These are phyloP conservation scores for Sonneratia alba DNA, from an alignment of 345 rosid species.

Conservation along the genomic window DNA sequence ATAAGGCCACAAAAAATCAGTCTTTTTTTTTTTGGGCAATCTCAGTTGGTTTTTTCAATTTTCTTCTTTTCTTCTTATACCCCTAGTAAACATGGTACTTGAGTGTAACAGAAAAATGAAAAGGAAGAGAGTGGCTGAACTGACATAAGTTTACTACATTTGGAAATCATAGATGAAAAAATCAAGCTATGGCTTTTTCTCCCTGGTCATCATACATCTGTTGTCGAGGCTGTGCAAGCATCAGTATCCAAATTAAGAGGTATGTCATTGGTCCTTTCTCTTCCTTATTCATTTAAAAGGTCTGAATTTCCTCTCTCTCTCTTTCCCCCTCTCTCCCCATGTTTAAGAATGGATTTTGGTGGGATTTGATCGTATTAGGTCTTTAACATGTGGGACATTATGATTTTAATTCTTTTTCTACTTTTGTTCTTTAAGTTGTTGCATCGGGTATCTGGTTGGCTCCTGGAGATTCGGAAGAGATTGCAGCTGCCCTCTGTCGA, in stretches of 20 bases:
- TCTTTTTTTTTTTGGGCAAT: too few species aligned
- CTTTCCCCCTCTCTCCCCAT: neutral
- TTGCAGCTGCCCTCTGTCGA: conserved; percentile 87
- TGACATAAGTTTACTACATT: neutral
- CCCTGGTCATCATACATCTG: conserved; percentile 69
- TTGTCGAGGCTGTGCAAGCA: conserved; percentile 67
- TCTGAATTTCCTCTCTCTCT: neutral
- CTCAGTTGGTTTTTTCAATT: too few species aligned
- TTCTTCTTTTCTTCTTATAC: too few species aligned
- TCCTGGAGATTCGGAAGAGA: conserved; percentile 98
- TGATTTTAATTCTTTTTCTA: conserved; percentile 7
- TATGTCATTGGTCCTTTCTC: conserved; percentile 10
- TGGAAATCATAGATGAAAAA: conserved; percentile 63
- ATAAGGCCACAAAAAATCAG: too few species aligned
- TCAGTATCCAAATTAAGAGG: conserved; percentile 85
- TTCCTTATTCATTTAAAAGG: neutral
- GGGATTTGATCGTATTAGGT: conserved; percentile 1
- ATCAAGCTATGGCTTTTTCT: conserved; percentile 98
- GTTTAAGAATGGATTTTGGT: neutral
- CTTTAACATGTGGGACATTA: neutral
- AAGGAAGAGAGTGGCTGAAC: neutral
- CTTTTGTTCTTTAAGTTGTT: conserved; percentile 46
- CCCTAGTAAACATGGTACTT: neutral
- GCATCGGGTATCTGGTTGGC: conserved; percentile 95
- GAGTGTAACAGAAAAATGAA: neutral